These are phyloP conservation scores for Eleusine coracana DNA, from an alignment of 176 grass and related monocot genomes.

Conservation along the genomic window DNA sequence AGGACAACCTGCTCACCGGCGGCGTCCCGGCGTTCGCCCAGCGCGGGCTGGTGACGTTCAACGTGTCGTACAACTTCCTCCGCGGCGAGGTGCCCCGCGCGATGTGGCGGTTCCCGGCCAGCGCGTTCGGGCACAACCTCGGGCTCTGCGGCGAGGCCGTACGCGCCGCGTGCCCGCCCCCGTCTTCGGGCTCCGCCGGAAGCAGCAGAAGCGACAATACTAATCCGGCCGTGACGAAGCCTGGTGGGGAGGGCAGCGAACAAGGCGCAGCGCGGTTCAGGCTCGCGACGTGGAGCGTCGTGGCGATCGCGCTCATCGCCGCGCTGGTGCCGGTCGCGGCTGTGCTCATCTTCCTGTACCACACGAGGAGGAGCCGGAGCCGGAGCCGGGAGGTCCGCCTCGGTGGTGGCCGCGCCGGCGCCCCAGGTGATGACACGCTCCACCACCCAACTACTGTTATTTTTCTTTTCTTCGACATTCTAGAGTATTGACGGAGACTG, in stretches of 20 bases:
- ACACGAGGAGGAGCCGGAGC: conserved; percentile 40
- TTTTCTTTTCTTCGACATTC: neutral
- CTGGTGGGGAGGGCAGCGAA: neutral
- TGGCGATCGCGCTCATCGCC: conserved; percentile 50
- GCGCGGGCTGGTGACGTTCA: conserved; percentile 52
- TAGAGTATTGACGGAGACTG: neutral
- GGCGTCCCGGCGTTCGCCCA: conserved; percentile 72
- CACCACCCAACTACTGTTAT: neutral
- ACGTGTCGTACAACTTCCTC: conserved; percentile 96
- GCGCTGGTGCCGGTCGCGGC: conserved; percentile 57
- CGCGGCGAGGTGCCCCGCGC: conserved; percentile 60
- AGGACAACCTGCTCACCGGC: conserved; percentile 88
- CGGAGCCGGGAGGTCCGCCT: conserved; percentile 45
- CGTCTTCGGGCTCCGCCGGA: neutral
- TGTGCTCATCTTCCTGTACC: conserved; percentile 56
- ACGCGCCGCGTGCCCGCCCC: conserved; percentile 32
- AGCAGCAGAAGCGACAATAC: neutral
- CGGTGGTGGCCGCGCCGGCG: conserved; percentile 29
- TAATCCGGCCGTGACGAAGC: neutral
- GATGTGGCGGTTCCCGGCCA: conserved; percentile 53
- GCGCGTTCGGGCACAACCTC: conserved; percentile 73
- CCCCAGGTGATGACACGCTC: conserved; percentile 42
- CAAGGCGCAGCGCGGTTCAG: conserved; percentile 12
- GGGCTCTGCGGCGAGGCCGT: conserved; percentile 64
- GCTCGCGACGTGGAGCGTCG: conserved; percentile 51